Evolutionary conservation across 805 yeast species (phyloP).

Genomic region (Cyberlindnera xishuangbannaensis): DNA sequence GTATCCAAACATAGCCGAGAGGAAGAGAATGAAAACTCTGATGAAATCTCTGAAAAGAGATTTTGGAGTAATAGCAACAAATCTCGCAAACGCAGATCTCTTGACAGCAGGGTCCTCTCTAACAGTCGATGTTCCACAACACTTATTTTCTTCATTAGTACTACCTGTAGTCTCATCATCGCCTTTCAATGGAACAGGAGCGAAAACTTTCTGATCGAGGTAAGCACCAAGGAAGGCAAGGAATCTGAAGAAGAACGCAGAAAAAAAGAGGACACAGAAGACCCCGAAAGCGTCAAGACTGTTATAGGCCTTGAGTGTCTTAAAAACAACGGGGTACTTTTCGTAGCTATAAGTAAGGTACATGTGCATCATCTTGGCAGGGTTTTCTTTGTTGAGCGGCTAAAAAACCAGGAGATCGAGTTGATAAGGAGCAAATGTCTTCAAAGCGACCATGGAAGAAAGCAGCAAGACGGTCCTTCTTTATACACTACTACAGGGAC

Average conservation of each 20-base stretch:
- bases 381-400: constrained; percentile 9
- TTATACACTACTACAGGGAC: no score
- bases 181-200: constrained; percentile 1
- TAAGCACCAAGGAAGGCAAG: constrained; percentile 54
- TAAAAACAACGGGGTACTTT: constrained; percentile 60
- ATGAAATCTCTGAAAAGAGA: constrained; percentile 46
- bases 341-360: constrained; percentile 45
- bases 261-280: constrained; percentile 54
- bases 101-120: constrained; percentile 2
- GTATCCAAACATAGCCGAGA: constrained; percentile 62
- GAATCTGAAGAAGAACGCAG: constrained; percentile 56
- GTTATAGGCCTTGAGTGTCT: constrained; percentile 42
- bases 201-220: constrained; percentile 57
- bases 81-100: constrained; percentile 26
- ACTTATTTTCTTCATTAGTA: constrained; percentile 7
- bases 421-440: constrained; percentile 2
- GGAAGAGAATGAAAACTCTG: constrained; percentile 49
- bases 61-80: constrained; percentile 30
- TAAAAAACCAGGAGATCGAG: neutral
- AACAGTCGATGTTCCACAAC: constrained; percentile 6
- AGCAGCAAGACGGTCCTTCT: constrained; percentile 28
- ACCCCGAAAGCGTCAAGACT: constrained; percentile 71
- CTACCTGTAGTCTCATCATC: constrained; percentile 8
- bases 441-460: constrained; percentile 2
- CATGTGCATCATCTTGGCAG: constrained; percentile 45